phyloP scores from a whole-genome alignment of 78 protist species.

The Carpediemonas membranifera region DNA sequence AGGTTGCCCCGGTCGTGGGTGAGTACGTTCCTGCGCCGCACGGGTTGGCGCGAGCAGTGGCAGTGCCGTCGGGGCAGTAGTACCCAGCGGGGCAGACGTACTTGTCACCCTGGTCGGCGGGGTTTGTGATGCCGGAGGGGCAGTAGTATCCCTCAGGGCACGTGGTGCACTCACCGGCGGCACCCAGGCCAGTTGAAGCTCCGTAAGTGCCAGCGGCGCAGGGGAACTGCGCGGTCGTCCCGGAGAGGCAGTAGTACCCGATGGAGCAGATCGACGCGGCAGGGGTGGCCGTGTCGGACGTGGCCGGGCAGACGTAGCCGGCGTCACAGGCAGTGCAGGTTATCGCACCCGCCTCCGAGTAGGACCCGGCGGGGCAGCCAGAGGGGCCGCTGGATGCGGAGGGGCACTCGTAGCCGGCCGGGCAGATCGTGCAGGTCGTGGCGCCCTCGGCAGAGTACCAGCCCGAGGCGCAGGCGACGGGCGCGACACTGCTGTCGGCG shows the following conservation, averaged over 20 bases:
- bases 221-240: background rate
- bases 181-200: background rate
- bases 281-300: background rate
- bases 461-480: slow-evolving; percentile 28
- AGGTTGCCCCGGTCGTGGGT: background rate
- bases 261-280: background rate
- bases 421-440: background rate
- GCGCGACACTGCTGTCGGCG: background rate
- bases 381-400: background rate
- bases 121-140: too few relatives aligned
- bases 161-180: slow-evolving; percentile 4
- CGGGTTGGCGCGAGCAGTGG: background rate
- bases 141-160: slow-evolving; percentile 39
- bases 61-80: slow-evolving; percentile 14
- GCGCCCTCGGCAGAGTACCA: background rate
- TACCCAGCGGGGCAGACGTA: slow-evolving; percentile 6
- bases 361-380: background rate
- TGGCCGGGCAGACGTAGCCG: background rate
- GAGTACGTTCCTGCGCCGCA: background rate
- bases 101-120: too few relatives aligned
- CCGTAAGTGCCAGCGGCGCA: background rate
- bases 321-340: background rate
- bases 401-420: background rate
- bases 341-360: background rate
- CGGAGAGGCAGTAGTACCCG: background rate